Conservation (phyloP, 2,329 filamentous ascomycete genomes). For the Curvularia lunata region DNA sequence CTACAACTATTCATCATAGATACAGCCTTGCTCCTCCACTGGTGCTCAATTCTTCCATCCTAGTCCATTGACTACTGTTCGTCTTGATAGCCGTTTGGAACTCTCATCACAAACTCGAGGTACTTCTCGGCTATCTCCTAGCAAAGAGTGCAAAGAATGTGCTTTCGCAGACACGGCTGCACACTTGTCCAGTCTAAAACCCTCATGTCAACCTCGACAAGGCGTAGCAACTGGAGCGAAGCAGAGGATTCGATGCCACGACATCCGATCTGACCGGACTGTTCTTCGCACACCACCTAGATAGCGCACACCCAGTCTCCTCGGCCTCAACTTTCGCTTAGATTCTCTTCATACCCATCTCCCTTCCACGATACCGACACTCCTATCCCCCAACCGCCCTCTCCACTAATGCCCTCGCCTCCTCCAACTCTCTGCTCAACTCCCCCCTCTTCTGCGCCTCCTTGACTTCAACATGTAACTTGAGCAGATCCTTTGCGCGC, state of each 20-base stretch:
- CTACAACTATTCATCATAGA: not conserved
- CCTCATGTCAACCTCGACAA: not conserved
- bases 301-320: not conserved
- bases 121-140: too few species aligned
- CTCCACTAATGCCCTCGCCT: slow-evolving; percentile 58
- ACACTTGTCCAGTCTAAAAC: not conserved
- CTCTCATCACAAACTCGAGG: too few species aligned
- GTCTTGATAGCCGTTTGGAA: not conserved
- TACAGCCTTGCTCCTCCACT: not conserved
- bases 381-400: slow-evolving; percentile 42
- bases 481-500: slow-evolving; percentile 64
- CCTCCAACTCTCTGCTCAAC: slow-evolving; percentile 56
- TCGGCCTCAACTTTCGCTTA: not conserved
- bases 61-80: not conserved
- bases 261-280: not conserved
- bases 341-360: not conserved
- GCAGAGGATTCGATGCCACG: not conserved
- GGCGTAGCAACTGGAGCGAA: not conserved
- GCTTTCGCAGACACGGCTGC: too few species aligned
- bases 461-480: slow-evolving; percentile 63
- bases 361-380: not conserved
- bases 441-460: slow-evolving; percentile 56
- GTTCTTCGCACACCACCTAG: not conserved
- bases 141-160: too few species aligned
- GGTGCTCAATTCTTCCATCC: not conserved